A percentile compares a stretch with the other conserved stretches of the same genome.
phyloP scores from a whole-genome alignment of 23 red algal genomes.

The Cyanidioschyzon merolae region DNA sequence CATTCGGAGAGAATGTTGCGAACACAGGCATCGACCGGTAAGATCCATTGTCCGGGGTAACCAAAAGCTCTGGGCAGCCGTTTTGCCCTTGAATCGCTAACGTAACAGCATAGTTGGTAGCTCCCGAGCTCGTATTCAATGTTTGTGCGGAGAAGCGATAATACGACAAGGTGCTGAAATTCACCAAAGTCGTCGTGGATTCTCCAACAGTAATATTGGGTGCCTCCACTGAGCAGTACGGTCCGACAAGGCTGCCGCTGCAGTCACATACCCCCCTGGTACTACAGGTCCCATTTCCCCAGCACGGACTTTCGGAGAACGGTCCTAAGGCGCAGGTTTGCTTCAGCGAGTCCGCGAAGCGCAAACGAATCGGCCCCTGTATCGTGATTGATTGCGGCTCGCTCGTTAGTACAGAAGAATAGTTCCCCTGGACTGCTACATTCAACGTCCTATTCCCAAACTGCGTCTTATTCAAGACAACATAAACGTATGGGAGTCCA shows the following conservation, averaged over 20 bases:
- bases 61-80: neutral
- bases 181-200: neutral
- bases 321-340: neutral
- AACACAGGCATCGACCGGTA: constrained; percentile 2
- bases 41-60: neutral
- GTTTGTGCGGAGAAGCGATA: neutral
- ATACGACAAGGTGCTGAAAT: neutral
- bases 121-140: neutral
- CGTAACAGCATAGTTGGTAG: neutral
- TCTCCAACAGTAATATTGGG: neutral
- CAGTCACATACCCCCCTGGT: neutral
- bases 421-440: neutral
- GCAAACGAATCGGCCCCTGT: constrained; percentile 1
- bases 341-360: neutral
- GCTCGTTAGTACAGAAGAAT: neutral
- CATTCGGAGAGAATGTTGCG: neutral
- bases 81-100: neutral
- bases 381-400: neutral
- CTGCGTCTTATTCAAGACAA: neutral
- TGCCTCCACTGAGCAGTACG: neutral
- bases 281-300: neutral
- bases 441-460: neutral
- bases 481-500: neutral
- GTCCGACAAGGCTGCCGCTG: neutral
- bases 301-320: neutral